phyloP scores from a whole-genome alignment of 2,329 filamentous ascomycete species.

The Macrophomina phaseolina region DNA sequence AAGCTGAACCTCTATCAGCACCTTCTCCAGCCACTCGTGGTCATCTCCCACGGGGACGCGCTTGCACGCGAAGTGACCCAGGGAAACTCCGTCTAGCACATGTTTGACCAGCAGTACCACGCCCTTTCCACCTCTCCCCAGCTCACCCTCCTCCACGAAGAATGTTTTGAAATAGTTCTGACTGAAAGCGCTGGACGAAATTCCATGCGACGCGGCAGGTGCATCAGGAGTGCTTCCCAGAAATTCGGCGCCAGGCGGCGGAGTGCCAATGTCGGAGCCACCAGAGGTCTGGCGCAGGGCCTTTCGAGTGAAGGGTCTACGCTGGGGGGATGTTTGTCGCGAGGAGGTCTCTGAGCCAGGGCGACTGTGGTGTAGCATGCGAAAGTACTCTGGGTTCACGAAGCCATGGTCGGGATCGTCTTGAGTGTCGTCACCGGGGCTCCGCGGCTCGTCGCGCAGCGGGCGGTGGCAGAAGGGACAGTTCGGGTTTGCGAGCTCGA shows the following conservation, averaged over 20 bases:
- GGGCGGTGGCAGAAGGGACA: constrained; percentile 93
- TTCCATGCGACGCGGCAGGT: constrained; percentile 62
- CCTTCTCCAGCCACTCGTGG: constrained; percentile 93
- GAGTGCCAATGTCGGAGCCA: constrained; percentile 37
- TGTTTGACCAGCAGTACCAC: constrained; percentile 95
- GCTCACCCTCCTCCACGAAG: constrained; percentile 84
- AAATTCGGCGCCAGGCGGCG: constrained; percentile 58
- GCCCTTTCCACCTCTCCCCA: constrained; percentile 91
- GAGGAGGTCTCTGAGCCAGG: constrained; percentile 57
- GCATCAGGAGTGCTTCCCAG: constrained; percentile 52
- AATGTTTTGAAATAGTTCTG: constrained; percentile 92
- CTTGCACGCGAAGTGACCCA: constrained; percentile 96
- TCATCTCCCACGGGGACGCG: constrained; percentile 92
- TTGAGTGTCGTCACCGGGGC: constrained; percentile 39
- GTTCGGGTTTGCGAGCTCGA: constrained; percentile 63
- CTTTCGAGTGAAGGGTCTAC: constrained; percentile 50
- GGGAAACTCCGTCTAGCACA: constrained; percentile 82
- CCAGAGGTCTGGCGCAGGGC: constrained; percentile 48
- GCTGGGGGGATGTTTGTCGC: constrained; percentile 52
- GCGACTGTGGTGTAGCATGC: constrained; percentile 75
- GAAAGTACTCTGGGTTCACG: constrained; percentile 92
- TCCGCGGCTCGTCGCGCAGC: constrained; percentile 54
- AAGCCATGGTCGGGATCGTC: constrained; percentile 65
- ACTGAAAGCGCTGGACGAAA: constrained; percentile 85
- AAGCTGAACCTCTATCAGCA: constrained; percentile 90